Percentiles rank a stretch among this genome's conserved stretches.
These are phyloP conservation scores for Steccherinum ochraceum DNA, from an alignment of 768 basidiomycete genomes.

Conservation along the genomic window DNA sequence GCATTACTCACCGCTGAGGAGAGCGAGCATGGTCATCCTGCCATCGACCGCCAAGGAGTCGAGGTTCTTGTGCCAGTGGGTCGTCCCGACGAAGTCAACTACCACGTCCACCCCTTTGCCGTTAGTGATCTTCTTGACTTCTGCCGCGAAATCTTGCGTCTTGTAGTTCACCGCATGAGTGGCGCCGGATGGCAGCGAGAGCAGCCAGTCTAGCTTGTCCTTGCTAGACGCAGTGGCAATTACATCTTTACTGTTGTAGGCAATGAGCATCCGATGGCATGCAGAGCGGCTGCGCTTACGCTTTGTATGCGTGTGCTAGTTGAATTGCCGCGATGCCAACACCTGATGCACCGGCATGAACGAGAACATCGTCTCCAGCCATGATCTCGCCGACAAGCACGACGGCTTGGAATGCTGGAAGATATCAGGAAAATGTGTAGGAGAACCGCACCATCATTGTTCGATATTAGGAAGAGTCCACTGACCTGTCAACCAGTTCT, in stretches of 20 bases:
- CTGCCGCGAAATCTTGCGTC: slow-evolving; percentile 71
- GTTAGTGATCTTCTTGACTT: slow-evolving; percentile 60
- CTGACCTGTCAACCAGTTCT: slow-evolving; percentile 81
- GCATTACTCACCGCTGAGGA: slow-evolving; percentile 52
- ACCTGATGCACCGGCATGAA: slow-evolving; percentile 90
- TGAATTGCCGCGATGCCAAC: slow-evolving; percentile 89
- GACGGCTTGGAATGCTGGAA: slow-evolving; percentile 54
- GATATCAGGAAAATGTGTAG: neutral
- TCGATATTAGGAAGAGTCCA: neutral
- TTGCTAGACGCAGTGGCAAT: slow-evolving; percentile 82
- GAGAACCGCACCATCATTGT: neutral
- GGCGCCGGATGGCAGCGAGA: slow-evolving; percentile 58
- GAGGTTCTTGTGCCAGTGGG: slow-evolving; percentile 70
- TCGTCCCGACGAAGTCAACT: slow-evolving; percentile 78
- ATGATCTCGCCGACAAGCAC: slow-evolving; percentile 65
- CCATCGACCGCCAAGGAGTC: slow-evolving; percentile 66
- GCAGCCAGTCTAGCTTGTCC: slow-evolving; percentile 76
- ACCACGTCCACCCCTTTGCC: slow-evolving; percentile 76
- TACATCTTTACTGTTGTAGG: slow-evolving; percentile 52
- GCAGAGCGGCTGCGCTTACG: slow-evolving; percentile 44
- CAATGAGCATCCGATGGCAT: too few relatives aligned
- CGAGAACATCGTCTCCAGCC: slow-evolving; percentile 66
- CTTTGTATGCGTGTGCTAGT: slow-evolving; percentile 65
- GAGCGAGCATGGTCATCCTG: slow-evolving; percentile 61
- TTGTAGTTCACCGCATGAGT: slow-evolving; percentile 83